Evolutionary conservation across 208 protist genomes (phyloP).

Genomic region (Acanthamoeba royreba): DNA sequence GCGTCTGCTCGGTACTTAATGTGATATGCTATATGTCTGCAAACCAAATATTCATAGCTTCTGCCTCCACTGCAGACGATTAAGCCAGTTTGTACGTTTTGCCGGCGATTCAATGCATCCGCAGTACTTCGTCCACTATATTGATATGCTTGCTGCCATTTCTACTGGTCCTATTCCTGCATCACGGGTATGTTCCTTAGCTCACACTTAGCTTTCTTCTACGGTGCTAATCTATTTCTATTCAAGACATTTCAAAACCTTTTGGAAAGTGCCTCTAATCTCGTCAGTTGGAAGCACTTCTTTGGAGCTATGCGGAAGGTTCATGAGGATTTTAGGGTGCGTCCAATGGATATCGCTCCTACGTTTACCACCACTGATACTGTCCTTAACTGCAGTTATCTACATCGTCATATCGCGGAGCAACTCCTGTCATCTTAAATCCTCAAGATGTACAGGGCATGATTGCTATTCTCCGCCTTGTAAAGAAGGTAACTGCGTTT

Average conservation of each 20-base stretch:
- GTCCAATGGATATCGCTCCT: background rate
- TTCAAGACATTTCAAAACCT: background rate
- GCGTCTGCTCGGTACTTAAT: background rate
- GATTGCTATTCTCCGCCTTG: background rate
- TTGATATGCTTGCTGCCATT: background rate
- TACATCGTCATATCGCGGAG: background rate
- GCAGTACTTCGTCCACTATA: slow-evolving; percentile 23
- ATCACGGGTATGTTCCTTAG: background rate
- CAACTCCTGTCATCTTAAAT: background rate
- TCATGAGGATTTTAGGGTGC: background rate
- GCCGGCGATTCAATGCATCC: background rate
- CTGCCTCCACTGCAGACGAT: background rate
- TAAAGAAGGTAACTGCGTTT: background rate
- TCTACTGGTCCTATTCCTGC: background rate
- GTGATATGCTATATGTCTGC: background rate
- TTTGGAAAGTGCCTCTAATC: background rate
- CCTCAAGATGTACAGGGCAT: background rate
- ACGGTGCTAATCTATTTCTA: background rate
- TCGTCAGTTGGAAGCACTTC: slow-evolving; percentile 24
- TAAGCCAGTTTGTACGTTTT: background rate
- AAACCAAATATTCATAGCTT: background rate
- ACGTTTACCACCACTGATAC: background rate
- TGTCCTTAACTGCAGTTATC: background rate
- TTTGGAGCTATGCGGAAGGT: background rate
- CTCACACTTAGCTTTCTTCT: background rate